A percentile compares a stretch with the other conserved stretches of the same genome.
phyloP scores from a whole-genome alignment of 495 filamentous ascomycete species.

The Xylaria palmicola region DNA sequence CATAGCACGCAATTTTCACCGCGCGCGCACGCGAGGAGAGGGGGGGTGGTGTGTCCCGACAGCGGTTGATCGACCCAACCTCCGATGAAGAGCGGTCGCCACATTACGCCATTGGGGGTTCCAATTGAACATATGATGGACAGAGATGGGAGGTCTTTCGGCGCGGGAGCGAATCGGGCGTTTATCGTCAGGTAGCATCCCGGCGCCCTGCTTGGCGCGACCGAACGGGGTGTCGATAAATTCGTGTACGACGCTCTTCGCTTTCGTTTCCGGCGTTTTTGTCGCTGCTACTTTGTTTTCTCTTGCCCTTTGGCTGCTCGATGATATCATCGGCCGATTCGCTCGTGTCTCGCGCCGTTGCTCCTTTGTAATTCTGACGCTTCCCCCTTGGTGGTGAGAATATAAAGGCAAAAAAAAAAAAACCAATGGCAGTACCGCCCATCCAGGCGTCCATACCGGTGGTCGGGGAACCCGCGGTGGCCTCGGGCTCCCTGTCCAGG shows the following conservation, averaged over 20 bases:
- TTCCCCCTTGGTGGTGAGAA: too few relatives aligned
- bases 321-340: neutral
- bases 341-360: too few relatives aligned
- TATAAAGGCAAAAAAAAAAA: too few relatives aligned
- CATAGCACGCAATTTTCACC: constrained; percentile 16
- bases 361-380: too few relatives aligned
- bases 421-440: constrained; percentile 15
- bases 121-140: constrained; percentile 2
- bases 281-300: too few relatives aligned
- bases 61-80: too few relatives aligned
- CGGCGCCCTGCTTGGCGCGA: neutral
- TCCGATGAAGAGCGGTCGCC: too few relatives aligned
- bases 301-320: neutral
- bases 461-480: neutral
- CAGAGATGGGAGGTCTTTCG: constrained; percentile 2
- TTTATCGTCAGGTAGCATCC: neutral
- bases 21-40: neutral
- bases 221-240: too few relatives aligned
- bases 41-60: too few relatives aligned
- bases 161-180: too few relatives aligned
- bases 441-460: constrained; percentile 2
- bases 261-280: too few relatives aligned
- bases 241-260: too few relatives aligned
- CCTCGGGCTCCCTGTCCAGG: neutral
- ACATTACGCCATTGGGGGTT: constrained; percentile 17